Base-by-base conservation (phyloP, 139 green algal genomes). In the Pseudopediastrum boryanum region DNA sequence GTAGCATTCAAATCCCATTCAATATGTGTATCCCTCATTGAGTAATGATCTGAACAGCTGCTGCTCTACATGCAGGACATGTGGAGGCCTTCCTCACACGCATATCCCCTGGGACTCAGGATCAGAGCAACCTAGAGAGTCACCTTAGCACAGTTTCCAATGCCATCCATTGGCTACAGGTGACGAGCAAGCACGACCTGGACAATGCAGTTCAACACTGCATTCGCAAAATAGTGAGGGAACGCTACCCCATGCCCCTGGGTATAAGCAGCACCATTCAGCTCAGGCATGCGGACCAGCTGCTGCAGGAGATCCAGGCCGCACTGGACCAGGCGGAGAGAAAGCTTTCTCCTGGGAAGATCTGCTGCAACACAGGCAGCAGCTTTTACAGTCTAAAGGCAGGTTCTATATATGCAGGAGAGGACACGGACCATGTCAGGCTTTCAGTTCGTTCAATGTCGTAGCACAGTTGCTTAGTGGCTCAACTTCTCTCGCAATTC, bases 291-390 rank as follows among this genome's bases (percentile, higher is more conserved):
- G 27, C 52, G 9, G 46, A 50, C 8, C 21, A 41, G 4, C 35
- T 76, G 36, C 48, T 48, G 21, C 44, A 76, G 6, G 39, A 33
- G 1, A 46, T 76, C 50, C 69, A 76, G 69, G 33, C 63, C 21
- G 43, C n/a, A 29, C 43, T 71, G 63, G 38, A 52, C n/a, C n/a
- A n/a, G n/a, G n/a, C n/a, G n/a, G n/a, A n/a, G n/a, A n/a, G n/a
- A n/a, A n/a, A n/a, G n/a, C n/a, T n/a, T n/a, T n/a, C n/a, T n/a
- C n/a, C n/a, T n/a, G n/a, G n/a, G n/a, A n/a, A n/a, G n/a, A n/a
- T n/a, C n/a, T n/a, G n/a, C n/a, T n/a, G n/a, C n/a, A n/a, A n/a
- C n/a, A n/a, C n/a, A n/a, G n/a, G n/a, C n/a, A n/a, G n/a, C n/a
- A n/a, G n/a, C n/a, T n/a, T n/a, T n/a, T n/a, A n/a, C n/a, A n/a